Base-by-base conservation (phyloP, 108 stramenopile genomes). In the Nitzschia putrida region DNA sequence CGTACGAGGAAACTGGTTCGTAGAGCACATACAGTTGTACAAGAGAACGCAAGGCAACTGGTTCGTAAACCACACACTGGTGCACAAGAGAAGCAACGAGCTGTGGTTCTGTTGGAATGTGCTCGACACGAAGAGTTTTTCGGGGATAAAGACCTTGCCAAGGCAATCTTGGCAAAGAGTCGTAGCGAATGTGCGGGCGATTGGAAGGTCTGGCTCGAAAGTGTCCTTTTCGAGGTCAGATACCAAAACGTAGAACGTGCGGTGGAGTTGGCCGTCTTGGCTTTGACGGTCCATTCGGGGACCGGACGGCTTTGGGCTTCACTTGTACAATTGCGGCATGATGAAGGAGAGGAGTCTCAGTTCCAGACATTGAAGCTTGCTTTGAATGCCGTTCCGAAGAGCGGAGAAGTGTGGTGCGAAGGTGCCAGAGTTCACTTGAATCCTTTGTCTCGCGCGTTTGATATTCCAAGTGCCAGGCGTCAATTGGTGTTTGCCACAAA, bases 371-470 rank as follows among this genome's bases (percentile, higher is more conserved):
- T 97, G 37, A 85, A 84, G 61, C 76, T 68, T 55, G 96, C 98
- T 8, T 71, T 97, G 53, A 85, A 87, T 70, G 92, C 93, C 41
- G 97, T 97, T 21, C 98, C 97, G 14, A 99, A 99, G 75, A 95
- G 93, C 53, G 97, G 98, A 12, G 98, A 99, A 66, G 98, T 99
- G 2, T 97, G 98, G 98, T 97, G 97, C 69, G 98, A 98, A 80
- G 96, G 92, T 20, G 90, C 86, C 47, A 73, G 93, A 53, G 87
- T 94, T 49, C 83, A 85, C 57, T 69, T 91, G 40, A 94, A 94
- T 69, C 93, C 93, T 14, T 89, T 94, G 42, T 94, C 88, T 23
- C 77, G 70, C 5, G 81, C 81, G 2, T 97, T 98, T 69, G 95
- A 97, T 74, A 76, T 96, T 40, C 73, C 80, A 20, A 60, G 76